These are phyloP conservation scores for Rosa chinensis DNA, from an alignment of 306 rosid species.

Conservation along the genomic window DNA sequence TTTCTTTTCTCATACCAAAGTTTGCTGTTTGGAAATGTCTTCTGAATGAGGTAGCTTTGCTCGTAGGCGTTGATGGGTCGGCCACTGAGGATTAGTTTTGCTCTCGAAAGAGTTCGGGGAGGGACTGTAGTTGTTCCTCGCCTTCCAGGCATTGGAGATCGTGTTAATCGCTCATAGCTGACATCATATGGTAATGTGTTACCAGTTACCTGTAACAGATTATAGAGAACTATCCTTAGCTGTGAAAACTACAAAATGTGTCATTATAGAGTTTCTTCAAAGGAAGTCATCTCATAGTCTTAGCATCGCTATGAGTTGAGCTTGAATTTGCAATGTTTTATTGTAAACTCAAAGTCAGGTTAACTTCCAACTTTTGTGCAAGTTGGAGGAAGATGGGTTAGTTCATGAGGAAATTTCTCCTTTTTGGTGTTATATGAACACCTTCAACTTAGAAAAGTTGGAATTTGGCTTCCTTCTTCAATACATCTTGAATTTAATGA, in stretches of 20 bases:
- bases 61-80: constrained; percentile 81
- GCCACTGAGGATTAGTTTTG: constrained; percentile 72
- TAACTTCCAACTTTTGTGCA: background rate
- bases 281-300: background rate
- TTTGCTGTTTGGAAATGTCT: background rate
- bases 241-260: background rate
- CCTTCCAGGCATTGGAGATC: constrained; percentile 39
- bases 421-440: background rate
- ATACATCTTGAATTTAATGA: background rate
- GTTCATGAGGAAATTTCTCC: background rate
- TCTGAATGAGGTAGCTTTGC: constrained; percentile 21
- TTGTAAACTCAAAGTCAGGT: background rate
- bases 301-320: background rate
- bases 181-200: constrained; percentile 1
- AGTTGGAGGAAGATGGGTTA: background rate
- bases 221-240: background rate
- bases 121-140: constrained; percentile 75
- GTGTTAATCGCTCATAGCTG: constrained; percentile 19
- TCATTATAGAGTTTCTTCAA: background rate
- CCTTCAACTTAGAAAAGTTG: background rate
- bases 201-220: background rate
- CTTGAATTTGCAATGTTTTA: background rate
- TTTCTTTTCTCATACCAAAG: background rate
- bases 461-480: background rate
- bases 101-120: constrained; percentile 71